Conservation (phyloP, 2,329 filamentous ascomycete genomes). For the Dryadomyces quercus-mongolicae region DNA sequence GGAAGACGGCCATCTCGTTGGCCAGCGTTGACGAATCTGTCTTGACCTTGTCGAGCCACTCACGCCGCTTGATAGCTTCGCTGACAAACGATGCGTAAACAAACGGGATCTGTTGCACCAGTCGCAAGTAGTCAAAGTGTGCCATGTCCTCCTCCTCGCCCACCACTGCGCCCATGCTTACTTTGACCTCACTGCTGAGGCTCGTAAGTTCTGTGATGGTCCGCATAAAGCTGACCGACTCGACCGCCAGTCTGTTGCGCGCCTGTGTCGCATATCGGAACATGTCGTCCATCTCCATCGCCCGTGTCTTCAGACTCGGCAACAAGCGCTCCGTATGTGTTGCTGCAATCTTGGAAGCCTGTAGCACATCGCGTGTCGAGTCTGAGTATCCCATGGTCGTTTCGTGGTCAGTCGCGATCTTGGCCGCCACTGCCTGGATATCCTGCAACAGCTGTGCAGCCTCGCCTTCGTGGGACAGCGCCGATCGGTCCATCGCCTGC, state of each 20-base stretch:
- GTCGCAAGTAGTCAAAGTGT: constrained; percentile 67
- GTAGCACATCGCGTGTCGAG: constrained; percentile 46
- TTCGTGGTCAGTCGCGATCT: constrained; percentile 78
- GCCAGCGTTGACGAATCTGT: constrained; percentile 76
- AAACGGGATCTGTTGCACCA: constrained; percentile 72
- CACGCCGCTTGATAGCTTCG: constrained; percentile 73
- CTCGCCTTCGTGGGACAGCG: constrained; percentile 48
- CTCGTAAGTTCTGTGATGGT: constrained; percentile 70
- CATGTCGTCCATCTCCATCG: constrained; percentile 49
- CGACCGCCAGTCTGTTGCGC: constrained; percentile 54
- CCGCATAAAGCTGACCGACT: constrained; percentile 65
- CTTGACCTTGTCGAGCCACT: constrained; percentile 88
- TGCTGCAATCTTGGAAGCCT: constrained; percentile 51
- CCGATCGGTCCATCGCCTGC: constrained; percentile 40
- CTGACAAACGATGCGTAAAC: constrained; percentile 83
- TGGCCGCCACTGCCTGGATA: constrained; percentile 73
- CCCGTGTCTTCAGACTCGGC: constrained; percentile 43
- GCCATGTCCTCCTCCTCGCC: constrained; percentile 65
- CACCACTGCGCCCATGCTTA: constrained; percentile 59
- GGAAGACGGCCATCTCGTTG: constrained; percentile 84
- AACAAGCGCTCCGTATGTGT: constrained; percentile 51
- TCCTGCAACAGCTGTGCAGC: constrained; percentile 63
- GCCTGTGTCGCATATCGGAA: constrained; percentile 46
- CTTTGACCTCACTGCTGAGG: constrained; percentile 58
- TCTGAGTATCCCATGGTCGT: constrained; percentile 58